Percentiles rank a stretch among this genome's conserved stretches.
These are phyloP conservation scores for Verticillium dahliae DNA, from an alignment of 2,329 filamentous ascomycete species.

Conservation along the genomic window DNA sequence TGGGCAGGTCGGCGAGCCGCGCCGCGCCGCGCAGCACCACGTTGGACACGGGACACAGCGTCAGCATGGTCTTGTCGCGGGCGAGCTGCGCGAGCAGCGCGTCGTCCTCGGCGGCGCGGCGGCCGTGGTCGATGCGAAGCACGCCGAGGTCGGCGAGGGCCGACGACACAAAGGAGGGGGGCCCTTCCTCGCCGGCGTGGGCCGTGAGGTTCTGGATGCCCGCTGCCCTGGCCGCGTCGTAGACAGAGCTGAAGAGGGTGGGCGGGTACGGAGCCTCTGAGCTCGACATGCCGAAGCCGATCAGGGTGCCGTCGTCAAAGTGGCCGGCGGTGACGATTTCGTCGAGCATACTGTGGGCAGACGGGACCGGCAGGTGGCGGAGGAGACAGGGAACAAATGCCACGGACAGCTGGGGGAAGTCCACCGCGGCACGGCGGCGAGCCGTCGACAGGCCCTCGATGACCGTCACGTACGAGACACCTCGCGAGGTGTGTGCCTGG, in stretches of 20 bases:
- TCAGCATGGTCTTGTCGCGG: constrained; percentile 52
- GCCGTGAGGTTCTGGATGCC: constrained; percentile 58
- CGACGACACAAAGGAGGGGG: constrained; percentile 55
- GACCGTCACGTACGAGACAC: constrained; percentile 56
- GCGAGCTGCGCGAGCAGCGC: constrained; percentile 53
- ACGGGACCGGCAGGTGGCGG: constrained; percentile 57
- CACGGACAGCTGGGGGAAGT: constrained; percentile 55
- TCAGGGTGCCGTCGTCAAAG: constrained; percentile 45
- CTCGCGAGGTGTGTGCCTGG: constrained; percentile 62
- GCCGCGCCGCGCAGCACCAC: constrained; percentile 28
- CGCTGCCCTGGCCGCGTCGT: constrained; percentile 37
- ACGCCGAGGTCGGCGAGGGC: constrained; percentile 57
- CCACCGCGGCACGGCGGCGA: constrained; percentile 49
- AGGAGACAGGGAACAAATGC: constrained; percentile 67
- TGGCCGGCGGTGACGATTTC: constrained; percentile 28
- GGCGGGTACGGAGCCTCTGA: constrained; percentile 52
- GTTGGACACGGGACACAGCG: constrained; percentile 69
- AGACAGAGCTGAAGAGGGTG: constrained; percentile 56
- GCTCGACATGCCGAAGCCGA: constrained; percentile 63
- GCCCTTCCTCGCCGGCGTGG: constrained; percentile 72
- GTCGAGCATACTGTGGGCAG: constrained; percentile 42
- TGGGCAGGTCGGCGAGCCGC: constrained; percentile 35
- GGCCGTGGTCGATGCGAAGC: constrained; percentile 69
- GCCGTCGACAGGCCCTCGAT: constrained; percentile 57
- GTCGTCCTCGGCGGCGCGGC: constrained; percentile 55